These are phyloP conservation scores for Phytophthora fragariaefolia DNA, from an alignment of 352 stramenopile species.

Conservation along the genomic window DNA sequence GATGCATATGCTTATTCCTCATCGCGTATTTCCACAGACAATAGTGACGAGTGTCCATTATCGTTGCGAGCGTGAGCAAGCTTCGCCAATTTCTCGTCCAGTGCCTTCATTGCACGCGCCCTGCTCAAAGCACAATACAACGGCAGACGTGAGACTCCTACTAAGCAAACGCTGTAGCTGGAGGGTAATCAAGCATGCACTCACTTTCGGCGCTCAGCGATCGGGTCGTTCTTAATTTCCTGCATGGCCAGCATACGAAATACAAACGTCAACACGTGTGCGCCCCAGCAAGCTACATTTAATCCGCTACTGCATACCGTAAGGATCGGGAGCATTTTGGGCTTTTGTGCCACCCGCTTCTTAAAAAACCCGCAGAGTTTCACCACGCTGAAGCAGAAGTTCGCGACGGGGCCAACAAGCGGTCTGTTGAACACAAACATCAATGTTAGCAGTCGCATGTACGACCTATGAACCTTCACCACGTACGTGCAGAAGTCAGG, in stretches of 20 bases:
- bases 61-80: constrained; percentile 55
- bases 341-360: constrained; percentile 65
- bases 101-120: constrained; percentile 85
- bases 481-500: constrained; percentile 74
- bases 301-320: constrained; percentile 36
- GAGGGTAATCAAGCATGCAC: constrained; percentile 17
- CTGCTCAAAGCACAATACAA: constrained; percentile 34
- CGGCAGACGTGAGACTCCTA: background rate
- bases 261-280: background rate
- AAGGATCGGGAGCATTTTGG: constrained; percentile 68
- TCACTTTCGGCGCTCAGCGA: constrained; percentile 89
- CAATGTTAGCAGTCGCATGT: background rate
- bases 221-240: constrained; percentile 72
- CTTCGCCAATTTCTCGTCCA: constrained; percentile 91
- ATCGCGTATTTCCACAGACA: constrained; percentile 42
- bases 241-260: constrained; percentile 11
- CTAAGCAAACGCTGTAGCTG: background rate
- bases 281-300: background rate
- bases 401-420: constrained; percentile 66
- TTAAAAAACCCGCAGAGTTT: constrained; percentile 90
- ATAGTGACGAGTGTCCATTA: constrained; percentile 31
- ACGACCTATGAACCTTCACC: background rate
- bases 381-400: constrained; percentile 85
- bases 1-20: constrained; percentile 23
- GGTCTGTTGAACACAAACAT: constrained; percentile 41